A percentile compares a stretch with the other conserved stretches of the same genome.
Conservation (phyloP, 352 stramenopile species). For the Thalassiosira mediterranea region DNA sequence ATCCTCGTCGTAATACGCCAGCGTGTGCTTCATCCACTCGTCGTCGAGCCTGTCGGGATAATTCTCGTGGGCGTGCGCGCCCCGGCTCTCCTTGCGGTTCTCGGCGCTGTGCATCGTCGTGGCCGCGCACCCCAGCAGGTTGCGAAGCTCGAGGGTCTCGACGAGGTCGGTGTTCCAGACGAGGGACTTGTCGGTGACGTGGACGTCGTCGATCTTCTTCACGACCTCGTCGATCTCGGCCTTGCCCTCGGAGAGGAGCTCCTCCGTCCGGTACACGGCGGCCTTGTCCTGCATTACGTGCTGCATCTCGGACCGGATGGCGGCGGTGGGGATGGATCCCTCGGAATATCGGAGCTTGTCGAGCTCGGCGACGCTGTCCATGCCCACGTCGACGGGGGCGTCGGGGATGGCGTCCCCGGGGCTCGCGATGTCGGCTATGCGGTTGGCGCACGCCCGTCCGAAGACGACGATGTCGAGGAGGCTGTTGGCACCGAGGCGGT, state of each 20-base stretch:
- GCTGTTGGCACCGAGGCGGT: constrained; percentile 91
- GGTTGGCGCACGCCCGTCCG: constrained; percentile 91
- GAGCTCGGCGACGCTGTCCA: constrained; percentile 88
- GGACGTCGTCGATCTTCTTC: constrained; percentile 91
- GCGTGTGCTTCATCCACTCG: constrained; percentile 97
- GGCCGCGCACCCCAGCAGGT: constrained; percentile 91
- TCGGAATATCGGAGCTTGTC: constrained; percentile 90
- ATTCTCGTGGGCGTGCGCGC: constrained; percentile 96
- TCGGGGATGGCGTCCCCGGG: constrained; percentile 87
- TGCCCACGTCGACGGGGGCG: constrained; percentile 87
- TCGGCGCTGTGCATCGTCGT: constrained; percentile 95
- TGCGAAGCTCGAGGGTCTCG: constrained; percentile 94
- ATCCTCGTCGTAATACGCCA: constrained; percentile 91
- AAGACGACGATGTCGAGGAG: constrained; percentile 98
- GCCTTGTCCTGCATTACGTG: constrained; percentile 90
- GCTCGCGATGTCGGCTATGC: constrained; percentile 93
- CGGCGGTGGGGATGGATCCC: constrained; percentile 85
- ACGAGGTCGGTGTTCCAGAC: constrained; percentile 98
- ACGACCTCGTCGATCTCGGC: constrained; percentile 89
- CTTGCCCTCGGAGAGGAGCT: constrained; percentile 86
- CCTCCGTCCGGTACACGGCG: constrained; percentile 88
- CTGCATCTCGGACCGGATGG: constrained; percentile 89
- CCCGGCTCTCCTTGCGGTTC: constrained; percentile 92
- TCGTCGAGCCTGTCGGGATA: constrained; percentile 92
- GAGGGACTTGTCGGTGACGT: constrained; percentile 92